Evolutionary conservation across 257 asterid species (phyloP).

Genomic region (Solanum habrochaites): DNA sequence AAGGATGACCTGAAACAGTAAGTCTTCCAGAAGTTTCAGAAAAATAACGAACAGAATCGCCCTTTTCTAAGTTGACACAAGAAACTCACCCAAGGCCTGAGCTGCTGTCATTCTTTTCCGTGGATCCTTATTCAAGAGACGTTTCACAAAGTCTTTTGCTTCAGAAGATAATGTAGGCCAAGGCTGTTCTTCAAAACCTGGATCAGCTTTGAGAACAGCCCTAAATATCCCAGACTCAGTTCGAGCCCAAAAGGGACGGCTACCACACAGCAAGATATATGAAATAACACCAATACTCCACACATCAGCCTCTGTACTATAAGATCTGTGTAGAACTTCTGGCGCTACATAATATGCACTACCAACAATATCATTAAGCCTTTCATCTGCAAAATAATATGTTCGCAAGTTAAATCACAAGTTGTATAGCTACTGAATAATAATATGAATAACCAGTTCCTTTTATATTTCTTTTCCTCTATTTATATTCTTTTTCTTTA

Average conservation of each 20-base stretch:
- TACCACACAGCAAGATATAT: conserved; percentile 68
- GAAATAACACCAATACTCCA: conserved; percentile 93
- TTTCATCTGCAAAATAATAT: conserved; percentile 48
- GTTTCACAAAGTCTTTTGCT: conserved; percentile 80
- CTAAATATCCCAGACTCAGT: conserved; percentile 91
- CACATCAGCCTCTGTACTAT: conserved; percentile 87
- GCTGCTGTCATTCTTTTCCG: conserved; percentile 92
- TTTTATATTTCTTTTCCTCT: neutral
- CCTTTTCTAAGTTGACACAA: neutral
- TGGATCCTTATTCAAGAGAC: conserved; percentile 72
- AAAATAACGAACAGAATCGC: neutral
- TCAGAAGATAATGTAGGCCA: conserved; percentile 82
- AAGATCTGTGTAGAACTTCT: conserved; percentile 83
- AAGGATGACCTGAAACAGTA: conserved; percentile 81
- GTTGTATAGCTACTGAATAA: neutral
- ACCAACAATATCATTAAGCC: conserved; percentile 93
- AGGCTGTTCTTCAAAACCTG: conserved; percentile 70
- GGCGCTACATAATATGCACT: conserved; percentile 98
- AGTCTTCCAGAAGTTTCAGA: neutral
- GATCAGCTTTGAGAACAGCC: conserved; percentile 86
- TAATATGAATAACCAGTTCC: neutral
- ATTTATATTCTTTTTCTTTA: neutral
- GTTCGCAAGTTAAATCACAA: neutral
- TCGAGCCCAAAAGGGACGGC: conserved; percentile 96
- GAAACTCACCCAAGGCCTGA: conserved; percentile 76